Percentiles rank a stretch among this genome's conserved stretches.
These are phyloP conservation scores for Primulina eburnea DNA, from an alignment of 257 asterid genomes.

Conservation along the genomic window DNA sequence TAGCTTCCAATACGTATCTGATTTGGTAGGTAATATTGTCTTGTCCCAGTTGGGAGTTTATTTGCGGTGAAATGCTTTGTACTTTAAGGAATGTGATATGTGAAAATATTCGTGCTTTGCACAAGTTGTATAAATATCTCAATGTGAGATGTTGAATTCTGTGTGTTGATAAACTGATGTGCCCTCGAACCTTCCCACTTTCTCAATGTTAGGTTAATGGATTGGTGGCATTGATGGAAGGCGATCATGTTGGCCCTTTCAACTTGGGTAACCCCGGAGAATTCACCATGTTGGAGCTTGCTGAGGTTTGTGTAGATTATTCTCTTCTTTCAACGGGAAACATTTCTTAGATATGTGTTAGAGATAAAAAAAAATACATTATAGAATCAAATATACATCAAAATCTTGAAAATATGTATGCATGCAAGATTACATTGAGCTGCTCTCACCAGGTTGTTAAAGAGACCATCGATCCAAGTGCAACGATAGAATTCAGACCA, in stretches of 20 bases:
- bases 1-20: slow-evolving; percentile 91
- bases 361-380: no score
- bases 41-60: background rate
- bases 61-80: no score
- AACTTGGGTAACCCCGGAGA: slow-evolving; percentile 73
- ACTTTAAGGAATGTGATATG: no score
- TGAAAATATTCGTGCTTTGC: no score
- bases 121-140: no score
- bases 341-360: no score
- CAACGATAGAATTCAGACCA: slow-evolving; percentile 67
- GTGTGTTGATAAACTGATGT: no score
- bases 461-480: slow-evolving; percentile 88
- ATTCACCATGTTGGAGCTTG: slow-evolving; percentile 69
- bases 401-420: no score
- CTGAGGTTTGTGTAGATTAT: slow-evolving; percentile 45
- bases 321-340: background rate
- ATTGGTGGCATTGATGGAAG: slow-evolving; percentile 66
- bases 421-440: no score
- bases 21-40: slow-evolving; percentile 61
- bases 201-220: slow-evolving; percentile 51
- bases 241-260: slow-evolving; percentile 68
- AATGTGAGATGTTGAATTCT: no score
- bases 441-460: slow-evolving; percentile 55
- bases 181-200: background rate
- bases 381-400: no score